Evolutionary conservation across 306 rosid genomes (phyloP).

Genomic region (Alnus glutinosa): DNA sequence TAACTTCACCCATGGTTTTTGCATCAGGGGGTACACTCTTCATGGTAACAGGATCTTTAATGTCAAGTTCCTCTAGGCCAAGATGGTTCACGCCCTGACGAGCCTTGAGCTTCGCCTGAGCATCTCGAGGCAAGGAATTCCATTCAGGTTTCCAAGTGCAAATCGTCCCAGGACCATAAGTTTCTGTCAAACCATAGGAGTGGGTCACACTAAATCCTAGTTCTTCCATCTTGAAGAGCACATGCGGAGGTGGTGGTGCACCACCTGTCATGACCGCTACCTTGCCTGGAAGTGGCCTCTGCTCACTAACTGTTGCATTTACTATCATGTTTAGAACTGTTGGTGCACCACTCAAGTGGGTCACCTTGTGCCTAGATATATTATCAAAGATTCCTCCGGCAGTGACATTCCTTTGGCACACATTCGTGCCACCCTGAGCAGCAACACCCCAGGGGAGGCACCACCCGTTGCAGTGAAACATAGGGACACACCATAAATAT

Average conservation of each 20-base stretch:
- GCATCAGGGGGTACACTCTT: constrained; percentile 78
- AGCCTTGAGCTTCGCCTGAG: constrained; percentile 61
- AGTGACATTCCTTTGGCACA: constrained; percentile 70
- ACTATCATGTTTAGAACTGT: constrained; percentile 69
- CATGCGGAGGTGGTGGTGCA: constrained; percentile 75
- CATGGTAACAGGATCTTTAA: constrained; percentile 78
- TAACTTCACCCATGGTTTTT: constrained; percentile 81
- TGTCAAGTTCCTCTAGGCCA: constrained; percentile 65
- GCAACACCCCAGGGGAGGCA: constrained; percentile 86
- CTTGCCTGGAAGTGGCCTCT: constrained; percentile 55
- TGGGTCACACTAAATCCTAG: constrained; percentile 64
- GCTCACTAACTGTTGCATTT: constrained; percentile 51
- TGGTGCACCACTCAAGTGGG: constrained; percentile 83
- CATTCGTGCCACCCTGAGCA: constrained; percentile 88
- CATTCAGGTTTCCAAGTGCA: constrained; percentile 85
- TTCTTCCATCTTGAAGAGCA: constrained; percentile 64
- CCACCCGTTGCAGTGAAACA: constrained; percentile 99
- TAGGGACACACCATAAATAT: constrained; percentile 83
- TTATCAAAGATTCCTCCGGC: constrained; percentile 57
- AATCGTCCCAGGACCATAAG: constrained; percentile 73
- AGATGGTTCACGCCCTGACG: constrained; percentile 84
- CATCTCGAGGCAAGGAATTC: constrained; percentile 55
- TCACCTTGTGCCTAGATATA: constrained; percentile 58
- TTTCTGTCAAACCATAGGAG: constrained; percentile 85
- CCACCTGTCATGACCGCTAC: constrained; percentile 72